A percentile compares a stretch with the other conserved stretches of the same genome.
Evolutionary conservation across 2,329 filamentous ascomycete species (phyloP).

Genomic region (Fusarium duplospermum): DNA sequence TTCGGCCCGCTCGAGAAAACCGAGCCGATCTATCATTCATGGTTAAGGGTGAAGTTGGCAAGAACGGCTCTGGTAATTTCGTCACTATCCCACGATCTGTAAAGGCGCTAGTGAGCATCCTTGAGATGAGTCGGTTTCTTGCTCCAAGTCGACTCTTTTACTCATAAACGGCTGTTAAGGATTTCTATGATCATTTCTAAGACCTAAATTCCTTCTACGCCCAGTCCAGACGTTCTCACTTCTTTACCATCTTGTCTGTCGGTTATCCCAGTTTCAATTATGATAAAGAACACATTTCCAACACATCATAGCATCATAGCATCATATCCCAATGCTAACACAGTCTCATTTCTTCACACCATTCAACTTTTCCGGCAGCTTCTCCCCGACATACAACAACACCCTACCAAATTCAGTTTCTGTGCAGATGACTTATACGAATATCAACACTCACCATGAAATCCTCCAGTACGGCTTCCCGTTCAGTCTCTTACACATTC

Average conservation of each 20-base stretch:
- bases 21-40: background rate
- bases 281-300: too few species aligned
- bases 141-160: too few species aligned
- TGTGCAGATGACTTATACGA: background rate
- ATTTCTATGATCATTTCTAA: background rate
- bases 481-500: conserved; percentile 71
- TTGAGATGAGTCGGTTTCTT: too few species aligned
- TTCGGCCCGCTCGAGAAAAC: too few species aligned
- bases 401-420: conserved; percentile 29
- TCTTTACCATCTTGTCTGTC: too few species aligned
- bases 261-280: too few species aligned
- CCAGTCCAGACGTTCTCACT: background rate
- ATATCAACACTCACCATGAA: conserved; percentile 64
- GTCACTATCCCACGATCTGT: too few species aligned
- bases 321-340: too few species aligned
- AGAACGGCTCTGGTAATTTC: background rate
- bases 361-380: conserved; percentile 6
- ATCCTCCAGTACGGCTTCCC: conserved; percentile 66
- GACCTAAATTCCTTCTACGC: background rate
- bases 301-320: too few species aligned
- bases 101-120: too few species aligned
- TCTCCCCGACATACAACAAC: conserved; percentile 30
- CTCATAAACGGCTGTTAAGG: too few species aligned
- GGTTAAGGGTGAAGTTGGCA: background rate
- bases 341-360: background rate